Evolutionary conservation across 805 yeast genomes (phyloP).

Genomic region (Saturnispora serradocipensis): DNA sequence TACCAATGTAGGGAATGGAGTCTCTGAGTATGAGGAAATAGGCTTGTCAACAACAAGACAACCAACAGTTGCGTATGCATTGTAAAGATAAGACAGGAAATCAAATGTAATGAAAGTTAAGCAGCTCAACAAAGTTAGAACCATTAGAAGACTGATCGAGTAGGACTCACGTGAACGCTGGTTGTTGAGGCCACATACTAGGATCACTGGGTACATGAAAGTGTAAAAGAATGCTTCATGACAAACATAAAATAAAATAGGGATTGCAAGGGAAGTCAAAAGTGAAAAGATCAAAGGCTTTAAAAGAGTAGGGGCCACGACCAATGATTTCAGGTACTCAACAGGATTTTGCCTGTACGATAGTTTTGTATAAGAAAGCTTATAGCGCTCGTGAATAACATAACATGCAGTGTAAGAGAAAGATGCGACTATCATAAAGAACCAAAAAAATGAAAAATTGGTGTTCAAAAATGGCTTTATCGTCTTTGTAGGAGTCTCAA

Average conservation of each 20-base stretch:
- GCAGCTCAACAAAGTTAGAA: background rate
- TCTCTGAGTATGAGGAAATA: slow-evolving; percentile 47
- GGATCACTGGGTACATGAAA: slow-evolving; percentile 25
- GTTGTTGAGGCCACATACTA: slow-evolving; percentile 30
- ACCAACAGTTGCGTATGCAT: slow-evolving; percentile 62
- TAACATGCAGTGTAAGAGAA: slow-evolving; percentile 42
- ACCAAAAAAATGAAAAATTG: slow-evolving; percentile 42
- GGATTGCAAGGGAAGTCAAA: slow-evolving; percentile 26
- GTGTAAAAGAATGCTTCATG: slow-evolving; percentile 36
- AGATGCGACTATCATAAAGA: slow-evolving; percentile 33
- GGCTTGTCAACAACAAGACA: slow-evolving; percentile 61
- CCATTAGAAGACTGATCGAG: slow-evolving; percentile 15
- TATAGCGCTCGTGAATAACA: slow-evolving; percentile 44
- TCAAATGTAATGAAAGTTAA: slow-evolving; percentile 32
- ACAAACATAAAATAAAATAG: slow-evolving; percentile 26
- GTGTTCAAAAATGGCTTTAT: slow-evolving; percentile 35
- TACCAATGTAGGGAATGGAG: slow-evolving; percentile 54
- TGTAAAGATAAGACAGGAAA: slow-evolving; percentile 43
- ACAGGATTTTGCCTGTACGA: slow-evolving; percentile 34
- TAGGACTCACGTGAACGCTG: slow-evolving; percentile 33
- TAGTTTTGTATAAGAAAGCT: slow-evolving; percentile 39
- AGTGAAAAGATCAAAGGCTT: slow-evolving; percentile 31
- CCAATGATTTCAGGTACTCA: slow-evolving; percentile 14
- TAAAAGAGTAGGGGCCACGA: slow-evolving; percentile 15
- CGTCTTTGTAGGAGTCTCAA: slow-evolving; percentile 29